phyloP scores from a whole-genome alignment of 2,329 filamentous ascomycete genomes.

The Fusarium sp. region DNA sequence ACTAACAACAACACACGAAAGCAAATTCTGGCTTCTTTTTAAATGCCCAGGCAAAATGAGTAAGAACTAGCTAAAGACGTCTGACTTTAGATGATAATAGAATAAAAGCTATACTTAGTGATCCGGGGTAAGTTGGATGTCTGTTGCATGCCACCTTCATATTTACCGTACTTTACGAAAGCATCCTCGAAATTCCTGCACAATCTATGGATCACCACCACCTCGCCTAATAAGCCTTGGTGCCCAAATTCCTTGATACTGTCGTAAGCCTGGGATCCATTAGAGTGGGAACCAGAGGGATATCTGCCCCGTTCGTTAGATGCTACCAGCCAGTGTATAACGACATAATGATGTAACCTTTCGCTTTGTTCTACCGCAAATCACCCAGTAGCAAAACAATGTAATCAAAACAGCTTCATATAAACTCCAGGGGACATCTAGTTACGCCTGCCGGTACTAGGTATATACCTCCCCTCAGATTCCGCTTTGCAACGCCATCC shows the following conservation, averaged over 20 bases:
- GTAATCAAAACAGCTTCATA: constrained; percentile 3
- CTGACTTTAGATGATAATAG: not conserved
- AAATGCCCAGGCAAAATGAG: not conserved
- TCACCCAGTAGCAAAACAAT: not conserved
- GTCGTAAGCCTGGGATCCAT: constrained; percentile 6
- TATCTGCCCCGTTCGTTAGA: constrained; percentile 9
- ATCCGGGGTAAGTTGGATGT: not conserved
- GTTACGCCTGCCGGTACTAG: not conserved
- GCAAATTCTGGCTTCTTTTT: not conserved
- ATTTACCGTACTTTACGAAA: not conserved
- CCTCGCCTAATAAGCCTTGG: constrained; percentile 1
- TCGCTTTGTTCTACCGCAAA: not conserved
- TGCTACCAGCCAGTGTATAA: not conserved
- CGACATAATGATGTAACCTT: constrained; percentile 30
- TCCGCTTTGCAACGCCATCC: constrained; percentile 32
- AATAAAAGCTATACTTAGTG: not conserved
- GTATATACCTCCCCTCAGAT: constrained; percentile 1
- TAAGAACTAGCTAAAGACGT: not conserved
- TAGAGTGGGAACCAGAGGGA: constrained; percentile 16
- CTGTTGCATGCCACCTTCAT: not conserved
- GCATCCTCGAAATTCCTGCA: not conserved
- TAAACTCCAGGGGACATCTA: constrained; percentile 21
- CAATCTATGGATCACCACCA: not conserved
- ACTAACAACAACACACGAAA: not conserved
- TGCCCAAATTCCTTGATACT: constrained; percentile 4